Base-by-base conservation (phyloP, 1,284 basidiomycete genomes). In the Moesziomyces parantarcticus region DNA sequence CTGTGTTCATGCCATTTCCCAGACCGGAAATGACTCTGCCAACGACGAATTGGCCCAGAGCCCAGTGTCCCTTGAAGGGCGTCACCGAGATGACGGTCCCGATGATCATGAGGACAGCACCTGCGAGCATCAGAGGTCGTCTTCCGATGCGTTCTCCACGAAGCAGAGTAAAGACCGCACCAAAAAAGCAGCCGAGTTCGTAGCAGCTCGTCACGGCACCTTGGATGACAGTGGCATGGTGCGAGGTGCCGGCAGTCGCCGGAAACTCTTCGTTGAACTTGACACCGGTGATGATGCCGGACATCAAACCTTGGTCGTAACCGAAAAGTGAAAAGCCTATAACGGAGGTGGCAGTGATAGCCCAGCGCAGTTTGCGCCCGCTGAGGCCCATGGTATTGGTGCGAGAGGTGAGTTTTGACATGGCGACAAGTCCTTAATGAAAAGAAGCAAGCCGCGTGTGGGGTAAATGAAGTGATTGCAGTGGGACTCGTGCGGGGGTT, bases 261-360 rank as follows among this genome's bases (percentile, higher is more conserved):
- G 61, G 56, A 39, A 66, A 66, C 36, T 59, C 51, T 14, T 47
- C 32, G 39, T 88, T 89, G 85, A 97, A 97, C 83, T 94, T 89
- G 34, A 92, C 92, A 1, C 92, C 92, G 32, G 94, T 97, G 84
- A 97, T 95, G 78, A 97, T 90, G 39, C 93, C 93, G 72, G 47
- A 53, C 75, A 78, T 78, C 29, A 79, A 64, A 29, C 80, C 80
- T 59, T 83, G 78, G 54, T 81, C 83, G 61, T 76, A 84, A 10
- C 82, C 83, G 72, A 94, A 92, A 70, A 93, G 87, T 79, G 93
- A 93, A 45, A 94, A 93, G 49, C 93, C 93, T 20, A 50, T 55
- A 21, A 55, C 44, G 20, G 57, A 23, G 18, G 34, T 44, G 5
- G 49, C 18, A 5, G 50, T 53, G 47, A 66, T 50, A 13, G 50